Evolutionary conservation across 176 grass and related monocot genomes (phyloP), one percentile per base, ranked within the genome.

Genomic region (Carex kokanica): DNA sequence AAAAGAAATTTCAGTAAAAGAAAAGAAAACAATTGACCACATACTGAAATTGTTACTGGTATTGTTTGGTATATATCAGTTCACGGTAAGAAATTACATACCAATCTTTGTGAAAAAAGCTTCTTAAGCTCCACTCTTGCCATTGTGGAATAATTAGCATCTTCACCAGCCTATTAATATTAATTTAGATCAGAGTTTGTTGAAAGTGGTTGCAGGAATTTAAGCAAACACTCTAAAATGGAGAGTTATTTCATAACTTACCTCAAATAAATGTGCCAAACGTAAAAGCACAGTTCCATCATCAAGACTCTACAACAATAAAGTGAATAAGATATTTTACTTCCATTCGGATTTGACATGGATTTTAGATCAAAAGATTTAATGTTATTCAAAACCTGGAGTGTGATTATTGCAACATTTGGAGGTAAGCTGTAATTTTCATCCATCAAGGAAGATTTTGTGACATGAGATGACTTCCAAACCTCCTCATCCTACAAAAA

Each of bases 381-480:
- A 77, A 29, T 56, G 56, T 18, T 56, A 14, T 74, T 13, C 53
- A 84, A 79, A 60, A 97, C 94, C 94, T 97, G 86, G 32, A 97
- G 86, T 25, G 94, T 97, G 59, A 97, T 81, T 25, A 97, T 83
- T 54, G 94, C 94, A 31, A 97, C 94, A 74, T 97, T 94, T 61
- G 93, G 88, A 86, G 94, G 92, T 61, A 97, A 89, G 56, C 64
- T 97, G 64, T 97, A 97, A 25, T 90, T 92, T 58, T 34, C 52
- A 71, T 85, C 88, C 92, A 97, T 92, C 64, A 87, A 86, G 32
- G 85, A 84, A 43, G 51, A 49, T 85, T 86, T 92, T 17, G 77
- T 83, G n/a, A 84, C 73, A 81, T 45, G 88, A 88, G 91, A 86
- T 4, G 88, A 88, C 70, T 88, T 97, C 92, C 88, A 94, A 63